phyloP scores from a whole-genome alignment of 345 rosid species.

The Hibiscus tridactylites region DNA sequence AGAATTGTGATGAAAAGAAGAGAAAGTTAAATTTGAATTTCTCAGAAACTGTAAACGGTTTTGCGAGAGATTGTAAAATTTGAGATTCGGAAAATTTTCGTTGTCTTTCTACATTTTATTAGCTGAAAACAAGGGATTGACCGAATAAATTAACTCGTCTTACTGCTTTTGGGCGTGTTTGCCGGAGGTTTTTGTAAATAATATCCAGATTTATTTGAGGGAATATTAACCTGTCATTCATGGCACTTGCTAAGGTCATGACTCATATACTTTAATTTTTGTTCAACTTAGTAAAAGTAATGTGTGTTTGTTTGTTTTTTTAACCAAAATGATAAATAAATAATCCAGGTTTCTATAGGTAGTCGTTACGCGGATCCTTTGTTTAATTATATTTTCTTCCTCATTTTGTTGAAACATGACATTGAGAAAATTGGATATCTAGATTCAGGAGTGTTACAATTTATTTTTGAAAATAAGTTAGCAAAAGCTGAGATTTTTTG shows the following conservation, averaged over 20 bases:
- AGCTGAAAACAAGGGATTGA: conserved; percentile 7
- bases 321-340: not conserved
- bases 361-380: not conserved
- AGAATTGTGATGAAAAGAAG: conserved; percentile 15
- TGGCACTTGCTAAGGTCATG: not conserved
- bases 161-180: not conserved
- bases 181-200: not conserved
- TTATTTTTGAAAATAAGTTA: conserved; percentile 2
- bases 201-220: not conserved
- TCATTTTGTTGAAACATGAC: not conserved
- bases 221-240: not conserved
- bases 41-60: not conserved
- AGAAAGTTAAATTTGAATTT: conserved; percentile 11
- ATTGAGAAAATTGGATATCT: not conserved
- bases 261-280: not conserved
- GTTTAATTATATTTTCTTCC: not conserved
- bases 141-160: not conserved
- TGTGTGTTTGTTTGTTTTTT: not conserved
- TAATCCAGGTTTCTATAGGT: not conserved
- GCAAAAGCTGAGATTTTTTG: conserved; percentile 3
- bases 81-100: not conserved
- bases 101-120: conserved; percentile 7
- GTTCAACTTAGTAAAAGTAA: not conserved
- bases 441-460: not conserved
- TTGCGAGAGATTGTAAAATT: conserved; percentile 7